Evolutionary conservation across 163 green algal species (phyloP), one percentile per base, ranked within the genome.

Genomic region (Botryococcus braunii): DNA sequence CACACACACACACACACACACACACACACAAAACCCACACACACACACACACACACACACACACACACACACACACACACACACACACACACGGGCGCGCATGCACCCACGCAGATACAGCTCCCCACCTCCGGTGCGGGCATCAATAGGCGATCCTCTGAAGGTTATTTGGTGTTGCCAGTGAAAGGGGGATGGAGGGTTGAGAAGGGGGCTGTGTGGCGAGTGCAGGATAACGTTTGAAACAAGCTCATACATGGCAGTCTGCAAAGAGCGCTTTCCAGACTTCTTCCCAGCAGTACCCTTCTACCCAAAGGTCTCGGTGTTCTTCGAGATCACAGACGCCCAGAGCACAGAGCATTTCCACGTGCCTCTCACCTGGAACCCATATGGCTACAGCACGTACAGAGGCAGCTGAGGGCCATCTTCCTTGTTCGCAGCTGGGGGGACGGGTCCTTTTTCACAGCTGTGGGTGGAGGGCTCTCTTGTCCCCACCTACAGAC

Each of bases 301-400:
- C 5, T 97, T 97, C 75, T 97, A 96, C 67, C 92, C 92, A 4
- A 69, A 84, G 17, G 86, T 79, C 8, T 71, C 73, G 1, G 80
- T 97, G 4, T 73, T 85, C n/a, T 97, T 97, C 64, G 71, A 83
- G 49, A 62, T 65, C 21, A 52, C 25, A 23, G 8, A 9, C 7
- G 23, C 36, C 6, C 74, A 91, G 78, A 66, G 37, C 1, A 46
- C 69, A 0, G 71, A 96, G 74, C 92, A 97, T 80, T 97, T 95
- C 71, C 92, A 97, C 73, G 87, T 97, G 27, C 92, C 92, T 32
- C 73, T 97, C 62, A 92, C 95, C 43, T 52, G 43, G 43, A 52
- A 17, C 43, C 43, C 43, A 13, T 52, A 27, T 52, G 43, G 43
- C 43, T 52, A 52, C 43, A 52, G 43, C 43, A 52, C 43, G 43